A percentile compares a stretch with the other conserved stretches of the same genome.
Evolutionary conservation across 1,284 basidiomycete species (phyloP).

Genomic region (Clitocybe nebularis): DNA sequence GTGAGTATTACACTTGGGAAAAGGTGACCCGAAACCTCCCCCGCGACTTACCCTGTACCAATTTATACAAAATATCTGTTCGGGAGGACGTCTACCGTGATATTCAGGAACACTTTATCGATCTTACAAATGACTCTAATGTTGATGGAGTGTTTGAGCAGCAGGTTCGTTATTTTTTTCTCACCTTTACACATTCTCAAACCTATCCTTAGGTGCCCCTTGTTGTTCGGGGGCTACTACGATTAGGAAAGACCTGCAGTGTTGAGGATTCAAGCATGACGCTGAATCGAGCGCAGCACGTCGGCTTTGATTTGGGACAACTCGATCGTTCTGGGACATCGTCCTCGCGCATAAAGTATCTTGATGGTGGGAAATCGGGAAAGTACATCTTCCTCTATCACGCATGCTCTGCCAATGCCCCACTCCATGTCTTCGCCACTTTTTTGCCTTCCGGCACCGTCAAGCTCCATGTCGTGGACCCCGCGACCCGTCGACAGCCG

Average conservation of each 20-base stretch:
- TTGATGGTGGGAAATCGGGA: constrained; percentile 69
- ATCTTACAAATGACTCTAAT: constrained; percentile 90
- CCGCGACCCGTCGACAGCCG: constrained; percentile 79
- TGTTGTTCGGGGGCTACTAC: constrained; percentile 78
- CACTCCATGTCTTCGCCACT: constrained; percentile 88
- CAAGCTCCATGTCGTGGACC: constrained; percentile 89
- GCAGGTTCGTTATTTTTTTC: constrained; percentile 51
- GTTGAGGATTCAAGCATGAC: constrained; percentile 68
- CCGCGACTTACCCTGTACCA: constrained; percentile 69
- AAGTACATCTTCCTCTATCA: constrained; percentile 95
- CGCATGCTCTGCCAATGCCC: constrained; percentile 66
- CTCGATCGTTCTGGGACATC: constrained; percentile 63
- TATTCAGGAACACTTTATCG: constrained; percentile 88
- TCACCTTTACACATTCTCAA: constrained; percentile 4
- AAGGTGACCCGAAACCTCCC: constrained; percentile 81
- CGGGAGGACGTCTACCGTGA: constrained; percentile 83
- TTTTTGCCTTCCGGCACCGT: constrained; percentile 76
- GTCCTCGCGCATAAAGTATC: constrained; percentile 68
- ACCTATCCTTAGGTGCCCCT: constrained; percentile 70
- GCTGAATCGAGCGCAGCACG: constrained; percentile 80
- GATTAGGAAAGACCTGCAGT: constrained; percentile 81
- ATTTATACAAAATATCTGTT: constrained; percentile 85
- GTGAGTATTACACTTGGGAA: constrained; percentile 68
- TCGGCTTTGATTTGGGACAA: constrained; percentile 84
- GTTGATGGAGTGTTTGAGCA: constrained; percentile 95